Base-by-base conservation (phyloP, 768 basidiomycete genomes). In the Boletus edulis region DNA sequence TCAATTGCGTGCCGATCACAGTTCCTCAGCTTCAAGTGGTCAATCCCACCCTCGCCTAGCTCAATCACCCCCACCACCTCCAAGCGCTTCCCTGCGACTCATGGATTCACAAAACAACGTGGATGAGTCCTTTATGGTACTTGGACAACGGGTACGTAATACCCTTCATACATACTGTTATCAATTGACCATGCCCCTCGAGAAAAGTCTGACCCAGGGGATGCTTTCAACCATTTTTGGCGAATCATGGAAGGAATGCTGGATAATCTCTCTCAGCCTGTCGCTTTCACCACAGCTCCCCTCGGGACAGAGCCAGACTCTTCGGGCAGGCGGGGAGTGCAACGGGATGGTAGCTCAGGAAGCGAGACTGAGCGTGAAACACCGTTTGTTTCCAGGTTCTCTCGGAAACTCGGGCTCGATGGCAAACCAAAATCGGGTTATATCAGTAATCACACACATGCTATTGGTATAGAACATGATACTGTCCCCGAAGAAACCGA, bases 171-270 rank as follows among this genome's bases (percentile, higher is more conserved):
- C 56, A 39, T 11, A 39, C 48, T 15, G 44, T 41, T 46, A 62
- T 32, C 31, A 6, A 14, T 45, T 57, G 24, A 47, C 41, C 43
- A 22, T 35, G 32, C 41, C 45, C 51, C 15, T 41, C 54, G 41
- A 43, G 40, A 51, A 52, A 57, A 88, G 87, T 85, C 85, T 55
- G 91, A 94, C 64, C 86, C 90, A 3, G 84, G 87, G 5, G 91
- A 94, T 64, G 85, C 89, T 5, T 94, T 94, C 75, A 91, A 91
- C 65, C 82, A 90, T 62, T 94, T 93, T 65, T 94, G 91, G 91
- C 84, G 81, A 61, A 88, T 89, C 46, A 87, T 92, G 76, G 89
- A 93, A 70, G 89, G 85, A 39, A 86, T 91, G 83, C 70, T 93
- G 44, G 89, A 93, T 62, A 87, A 91, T 62, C 77, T 94, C n/a